phyloP scores from a whole-genome alignment of 768 basidiomycete species.

The Boletus rubroflammeus region DNA sequence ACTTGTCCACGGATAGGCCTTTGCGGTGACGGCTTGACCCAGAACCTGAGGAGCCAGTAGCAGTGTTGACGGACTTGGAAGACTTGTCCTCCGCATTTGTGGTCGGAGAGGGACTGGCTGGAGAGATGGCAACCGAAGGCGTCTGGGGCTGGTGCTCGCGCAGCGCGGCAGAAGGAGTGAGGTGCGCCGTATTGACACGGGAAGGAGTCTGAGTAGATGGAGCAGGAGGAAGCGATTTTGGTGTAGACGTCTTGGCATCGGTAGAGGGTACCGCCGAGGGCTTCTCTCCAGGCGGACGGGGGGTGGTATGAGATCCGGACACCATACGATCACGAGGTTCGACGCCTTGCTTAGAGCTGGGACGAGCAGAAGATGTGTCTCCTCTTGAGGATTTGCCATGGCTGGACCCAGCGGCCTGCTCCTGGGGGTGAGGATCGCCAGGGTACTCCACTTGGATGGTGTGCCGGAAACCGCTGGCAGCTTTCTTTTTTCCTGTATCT shows the following conservation, averaged over 20 bases:
- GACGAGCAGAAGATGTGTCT: slow-evolving; percentile 6
- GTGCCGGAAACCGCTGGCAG: slow-evolving; percentile 59
- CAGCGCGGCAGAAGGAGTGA: slow-evolving; percentile 23
- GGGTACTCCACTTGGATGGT: slow-evolving; percentile 95
- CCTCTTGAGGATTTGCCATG: slow-evolving; percentile 23
- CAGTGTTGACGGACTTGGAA: slow-evolving; percentile 26
- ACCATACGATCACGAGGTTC: slow-evolving; percentile 16
- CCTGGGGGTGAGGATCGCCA: slow-evolving; percentile 46
- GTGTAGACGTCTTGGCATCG: slow-evolving; percentile 4
- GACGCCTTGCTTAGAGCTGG: slow-evolving; percentile 13
- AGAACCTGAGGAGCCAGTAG: slow-evolving; percentile 36
- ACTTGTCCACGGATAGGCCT: slow-evolving; percentile 75
- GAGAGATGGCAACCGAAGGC: slow-evolving; percentile 35
- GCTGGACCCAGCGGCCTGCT: slow-evolving; percentile 13
- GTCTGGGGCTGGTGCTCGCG: slow-evolving; percentile 30
- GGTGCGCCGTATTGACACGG: slow-evolving; percentile 21
- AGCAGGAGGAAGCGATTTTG: slow-evolving; percentile 32
- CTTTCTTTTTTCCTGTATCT: slow-evolving; percentile 47
- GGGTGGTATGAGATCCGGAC: slow-evolving; percentile 11
- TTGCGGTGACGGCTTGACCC: slow-evolving; percentile 55
- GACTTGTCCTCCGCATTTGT: slow-evolving; percentile 27
- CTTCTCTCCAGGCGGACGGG: slow-evolving; percentile 18
- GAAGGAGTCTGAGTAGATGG: slow-evolving; percentile 19
- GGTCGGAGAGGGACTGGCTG: slow-evolving; percentile 41
- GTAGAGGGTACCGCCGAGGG: slow-evolving; percentile 8